Percentiles rank a stretch among this genome's conserved stretches.
phyloP scores from a whole-genome alignment of 140 eudicot genomes.

The Ambrosia hybrid region DNA sequence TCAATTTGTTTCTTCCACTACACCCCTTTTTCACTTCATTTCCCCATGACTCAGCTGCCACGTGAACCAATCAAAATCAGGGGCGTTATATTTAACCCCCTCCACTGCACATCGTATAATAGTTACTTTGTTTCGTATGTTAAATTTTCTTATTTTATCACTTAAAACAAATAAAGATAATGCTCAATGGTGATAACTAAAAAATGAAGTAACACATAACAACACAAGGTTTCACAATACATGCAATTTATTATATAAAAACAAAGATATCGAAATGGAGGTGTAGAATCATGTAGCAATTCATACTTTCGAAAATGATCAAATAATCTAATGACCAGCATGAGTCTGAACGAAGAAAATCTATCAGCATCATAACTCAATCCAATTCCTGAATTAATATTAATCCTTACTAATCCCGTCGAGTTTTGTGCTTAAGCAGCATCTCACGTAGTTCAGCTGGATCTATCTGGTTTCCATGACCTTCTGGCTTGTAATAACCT shows the following conservation, averaged over 20 bases:
- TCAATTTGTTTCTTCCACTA: too few species aligned
- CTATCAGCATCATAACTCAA: neutral
- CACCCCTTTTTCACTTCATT: too few species aligned
- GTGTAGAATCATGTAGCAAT: conserved; percentile 3
- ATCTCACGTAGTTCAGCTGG: conserved; percentile 74
- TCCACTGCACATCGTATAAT: too few species aligned
- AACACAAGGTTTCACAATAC: neutral
- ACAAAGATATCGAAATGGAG: conserved; percentile 2
- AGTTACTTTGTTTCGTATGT: too few species aligned
- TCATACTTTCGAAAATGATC: neutral
- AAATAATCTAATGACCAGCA: neutral
- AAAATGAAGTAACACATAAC: neutral
- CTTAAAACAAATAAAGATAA: too few species aligned
- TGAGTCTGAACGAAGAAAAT: neutral
- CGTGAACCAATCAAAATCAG: too few species aligned
- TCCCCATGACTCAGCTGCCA: too few species aligned
- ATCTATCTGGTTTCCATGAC: conserved; percentile 54
- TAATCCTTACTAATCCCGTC: conserved; percentile 1
- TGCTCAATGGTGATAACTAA: too few species aligned
- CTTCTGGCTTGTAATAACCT: conserved; percentile 85
- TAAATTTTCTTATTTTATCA: too few species aligned
- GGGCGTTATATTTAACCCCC: too few species aligned
- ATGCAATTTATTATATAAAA: neutral
- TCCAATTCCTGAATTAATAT: neutral
- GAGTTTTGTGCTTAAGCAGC: conserved; percentile 52